A percentile compares a stretch with the other conserved stretches of the same genome.
phyloP scores from a whole-genome alignment of 148 eudicot species.

The Spergularia bocconei region DNA sequence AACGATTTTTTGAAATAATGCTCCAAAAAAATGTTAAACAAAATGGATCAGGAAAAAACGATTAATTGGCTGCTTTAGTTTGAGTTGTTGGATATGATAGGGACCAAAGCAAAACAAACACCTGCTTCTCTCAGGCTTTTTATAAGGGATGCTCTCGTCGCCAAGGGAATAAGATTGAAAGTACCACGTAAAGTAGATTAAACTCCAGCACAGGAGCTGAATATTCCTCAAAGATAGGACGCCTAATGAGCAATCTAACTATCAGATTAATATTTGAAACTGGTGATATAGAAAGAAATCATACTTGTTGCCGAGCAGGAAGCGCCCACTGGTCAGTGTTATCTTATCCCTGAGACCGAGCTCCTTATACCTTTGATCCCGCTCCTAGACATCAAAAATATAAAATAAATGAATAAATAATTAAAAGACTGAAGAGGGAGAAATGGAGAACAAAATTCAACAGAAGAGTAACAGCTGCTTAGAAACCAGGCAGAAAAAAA shows the following conservation, averaged over 20 bases:
- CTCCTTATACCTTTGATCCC: conserved; percentile 98
- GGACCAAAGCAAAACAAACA: too few relatives aligned
- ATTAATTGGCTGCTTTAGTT: too few relatives aligned
- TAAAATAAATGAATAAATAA: not conserved
- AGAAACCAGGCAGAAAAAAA: not conserved
- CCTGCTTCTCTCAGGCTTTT: too few relatives aligned
- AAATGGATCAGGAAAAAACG: too few relatives aligned
- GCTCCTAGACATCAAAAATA: conserved; percentile 50
- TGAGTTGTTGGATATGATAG: too few relatives aligned
- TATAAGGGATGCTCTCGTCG: not conserved
- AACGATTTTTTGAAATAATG: too few relatives aligned
- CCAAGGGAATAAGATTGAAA: not conserved
- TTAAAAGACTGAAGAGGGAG: too few relatives aligned
- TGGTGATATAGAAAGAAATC: conserved; percentile 22
- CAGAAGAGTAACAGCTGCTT: not conserved
- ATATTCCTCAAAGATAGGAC: not conserved
- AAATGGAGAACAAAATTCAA: not conserved
- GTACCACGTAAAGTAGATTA: not conserved
- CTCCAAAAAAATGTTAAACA: too few relatives aligned
- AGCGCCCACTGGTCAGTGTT: conserved; percentile 95
- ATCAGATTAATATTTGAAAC: not conserved
- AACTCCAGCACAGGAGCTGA: not conserved
- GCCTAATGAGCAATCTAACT: not conserved
- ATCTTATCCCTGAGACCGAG: conserved; percentile 94
- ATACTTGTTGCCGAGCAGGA: conserved; percentile 98